Percentiles rank a stretch among this genome's conserved stretches.
Conservation (phyloP, 2,329 filamentous ascomycete genomes). For the Stagonosporopsis vannaccii region DNA sequence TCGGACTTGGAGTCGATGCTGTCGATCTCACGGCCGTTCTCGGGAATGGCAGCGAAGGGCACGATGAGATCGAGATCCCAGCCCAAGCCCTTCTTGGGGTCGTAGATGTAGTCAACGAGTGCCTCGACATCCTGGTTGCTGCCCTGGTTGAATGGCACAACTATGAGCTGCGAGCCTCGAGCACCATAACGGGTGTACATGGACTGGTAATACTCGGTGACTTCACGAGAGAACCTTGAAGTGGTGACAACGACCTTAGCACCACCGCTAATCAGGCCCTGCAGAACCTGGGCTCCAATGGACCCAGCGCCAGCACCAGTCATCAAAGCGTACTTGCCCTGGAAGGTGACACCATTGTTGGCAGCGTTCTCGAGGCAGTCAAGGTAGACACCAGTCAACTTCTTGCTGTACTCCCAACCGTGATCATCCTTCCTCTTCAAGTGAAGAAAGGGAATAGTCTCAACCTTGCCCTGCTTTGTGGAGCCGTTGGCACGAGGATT, state of each 20-base stretch:
- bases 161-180: slow-evolving; percentile 93
- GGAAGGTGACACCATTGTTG: slow-evolving; percentile 85
- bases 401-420: slow-evolving; percentile 99
- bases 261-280: slow-evolving; percentile 94
- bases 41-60: slow-evolving; percentile 95
- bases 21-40: slow-evolving; percentile 97
- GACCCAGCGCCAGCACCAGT: slow-evolving; percentile 97
- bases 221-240: slow-evolving; percentile 93
- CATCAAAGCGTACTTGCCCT: slow-evolving; percentile 96
- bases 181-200: slow-evolving; percentile 97
- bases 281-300: slow-evolving; percentile 94
- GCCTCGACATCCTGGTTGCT: slow-evolving; percentile 98
- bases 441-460: slow-evolving; percentile 97
- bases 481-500: slow-evolving; percentile 60
- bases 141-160: slow-evolving; percentile 98
- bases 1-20: slow-evolving; percentile 97
- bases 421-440: slow-evolving; percentile 92
- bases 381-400: slow-evolving; percentile 90
- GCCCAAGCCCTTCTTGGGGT: slow-evolving; percentile 92
- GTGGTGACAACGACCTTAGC: slow-evolving; percentile 97
- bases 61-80: slow-evolving; percentile 98
- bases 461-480: slow-evolving; percentile 83
- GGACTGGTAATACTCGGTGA: slow-evolving; percentile 98
- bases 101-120: slow-evolving; percentile 94
- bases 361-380: slow-evolving; percentile 91